Conservation (phyloP, 768 basidiomycete genomes). For the Tulasnella sp. region DNA sequence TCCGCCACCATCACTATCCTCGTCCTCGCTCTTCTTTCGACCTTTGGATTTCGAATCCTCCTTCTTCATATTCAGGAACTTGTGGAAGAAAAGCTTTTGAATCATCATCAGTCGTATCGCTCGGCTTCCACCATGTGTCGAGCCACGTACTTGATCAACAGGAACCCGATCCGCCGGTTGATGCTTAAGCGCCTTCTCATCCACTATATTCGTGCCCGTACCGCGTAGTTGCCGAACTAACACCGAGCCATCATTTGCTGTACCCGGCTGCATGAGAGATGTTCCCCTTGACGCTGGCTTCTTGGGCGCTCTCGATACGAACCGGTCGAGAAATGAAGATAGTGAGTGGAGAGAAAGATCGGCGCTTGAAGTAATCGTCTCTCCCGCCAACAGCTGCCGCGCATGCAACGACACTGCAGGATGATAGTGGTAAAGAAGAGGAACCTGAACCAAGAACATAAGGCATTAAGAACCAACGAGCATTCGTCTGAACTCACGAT, state of each 20-base stretch:
- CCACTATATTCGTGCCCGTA: constrained; percentile 57
- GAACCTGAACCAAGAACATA: constrained; percentile 49
- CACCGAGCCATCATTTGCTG: constrained; percentile 57
- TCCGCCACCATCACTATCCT: constrained; percentile 25
- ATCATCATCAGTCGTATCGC: neutral
- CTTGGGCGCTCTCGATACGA: constrained; percentile 96
- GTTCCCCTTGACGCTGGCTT: constrained; percentile 66
- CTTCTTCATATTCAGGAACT: constrained; percentile 64
- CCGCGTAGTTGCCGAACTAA: constrained; percentile 57
- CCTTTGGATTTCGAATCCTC: constrained; percentile 37
- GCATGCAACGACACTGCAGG: constrained; percentile 86
- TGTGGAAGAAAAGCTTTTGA: constrained; percentile 80
- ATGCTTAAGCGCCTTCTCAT: constrained; percentile 71
- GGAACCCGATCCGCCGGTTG: constrained; percentile 68
- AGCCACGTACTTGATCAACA: constrained; percentile 66
- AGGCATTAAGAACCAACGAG: neutral
- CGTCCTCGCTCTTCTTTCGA: constrained; percentile 34
- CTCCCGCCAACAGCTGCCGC: constrained; percentile 66
- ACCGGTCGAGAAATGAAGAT: constrained; percentile 92
- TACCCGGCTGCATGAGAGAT: constrained; percentile 94
- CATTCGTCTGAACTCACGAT: constrained; percentile 52
- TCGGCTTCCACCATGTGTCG: neutral
- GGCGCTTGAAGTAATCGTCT: constrained; percentile 73
- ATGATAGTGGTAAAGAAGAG: constrained; percentile 82
- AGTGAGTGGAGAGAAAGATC: constrained; percentile 92